A percentile compares a stretch with the other conserved stretches of the same genome.
Evolutionary conservation across 2,329 filamentous ascomycete species (phyloP).

Genomic region (Xylariales sp.): DNA sequence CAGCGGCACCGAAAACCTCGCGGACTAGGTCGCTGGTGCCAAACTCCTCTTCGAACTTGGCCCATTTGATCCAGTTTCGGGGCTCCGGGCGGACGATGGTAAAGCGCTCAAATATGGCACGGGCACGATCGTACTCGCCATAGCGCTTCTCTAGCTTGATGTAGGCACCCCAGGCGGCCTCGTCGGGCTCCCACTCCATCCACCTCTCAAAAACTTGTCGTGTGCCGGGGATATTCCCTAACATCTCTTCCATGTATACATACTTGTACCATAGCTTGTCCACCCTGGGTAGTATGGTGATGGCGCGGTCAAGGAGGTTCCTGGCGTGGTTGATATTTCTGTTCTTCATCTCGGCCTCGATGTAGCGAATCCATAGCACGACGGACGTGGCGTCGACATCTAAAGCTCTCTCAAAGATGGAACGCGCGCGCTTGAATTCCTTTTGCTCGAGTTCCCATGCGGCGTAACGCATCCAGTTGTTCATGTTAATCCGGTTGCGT

Average conservation of each 20-base stretch:
- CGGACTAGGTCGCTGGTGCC: constrained; percentile 92
- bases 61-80: constrained; percentile 99
- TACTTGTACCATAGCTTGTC: constrained; percentile 99
- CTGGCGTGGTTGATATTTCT: constrained; percentile 97
- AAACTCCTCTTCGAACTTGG: constrained; percentile 94
- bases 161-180: constrained; percentile 94
- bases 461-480: constrained; percentile 99
- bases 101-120: constrained; percentile 89
- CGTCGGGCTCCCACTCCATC: constrained; percentile 98
- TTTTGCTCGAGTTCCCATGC: constrained; percentile 98
- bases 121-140: constrained; percentile 88
- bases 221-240: constrained; percentile 92
- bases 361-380: constrained; percentile 89
- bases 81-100: constrained; percentile 94
- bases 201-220: constrained; percentile 96
- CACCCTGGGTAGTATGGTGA: constrained; percentile 87
- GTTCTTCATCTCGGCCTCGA: constrained; percentile 95
- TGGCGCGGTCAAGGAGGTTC: constrained; percentile 93
- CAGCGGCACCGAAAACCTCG: constrained; percentile 88
- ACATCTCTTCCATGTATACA: constrained; percentile 98
- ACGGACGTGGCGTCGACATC: constrained; percentile 91
- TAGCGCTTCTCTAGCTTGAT: constrained; percentile 98
- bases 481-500: constrained; percentile 93
- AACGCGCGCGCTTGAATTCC: constrained; percentile 90
- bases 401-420: constrained; percentile 92